Conservation (phyloP, 495 filamentous ascomycete genomes). For the Darksidea phi region DNA sequence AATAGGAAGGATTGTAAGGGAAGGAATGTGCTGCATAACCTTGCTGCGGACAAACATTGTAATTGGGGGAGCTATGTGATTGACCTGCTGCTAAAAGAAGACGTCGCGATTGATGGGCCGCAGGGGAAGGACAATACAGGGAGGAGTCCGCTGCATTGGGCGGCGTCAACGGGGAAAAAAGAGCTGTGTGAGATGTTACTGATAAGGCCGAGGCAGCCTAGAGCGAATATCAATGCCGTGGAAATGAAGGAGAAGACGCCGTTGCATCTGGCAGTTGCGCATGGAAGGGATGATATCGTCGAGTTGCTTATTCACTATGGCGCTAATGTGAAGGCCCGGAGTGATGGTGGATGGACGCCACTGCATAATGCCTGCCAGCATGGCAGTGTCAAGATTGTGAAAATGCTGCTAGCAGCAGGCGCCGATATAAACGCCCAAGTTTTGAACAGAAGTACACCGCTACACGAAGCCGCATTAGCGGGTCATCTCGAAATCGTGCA, state of each 20-base stretch:
- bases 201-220: constrained; percentile 44
- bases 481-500: constrained; percentile 36
- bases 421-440: constrained; percentile 53
- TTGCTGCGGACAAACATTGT: constrained; percentile 56
- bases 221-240: constrained; percentile 52
- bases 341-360: constrained; percentile 63
- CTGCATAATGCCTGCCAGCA: constrained; percentile 64
- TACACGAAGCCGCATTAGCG: constrained; percentile 36
- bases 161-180: constrained; percentile 60
- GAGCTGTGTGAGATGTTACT: constrained; percentile 57
- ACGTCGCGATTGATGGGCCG: constrained; percentile 46
- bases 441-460: constrained; percentile 36
- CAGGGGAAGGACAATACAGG: constrained; percentile 50
- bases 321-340: constrained; percentile 56
- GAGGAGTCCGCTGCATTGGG: constrained; percentile 63
- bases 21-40: constrained; percentile 54
- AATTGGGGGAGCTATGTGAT: constrained; percentile 56
- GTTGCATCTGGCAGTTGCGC: constrained; percentile 59
- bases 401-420: constrained; percentile 50
- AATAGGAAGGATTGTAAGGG: constrained; percentile 47
- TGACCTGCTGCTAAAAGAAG: constrained; percentile 46
- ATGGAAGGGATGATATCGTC: constrained; percentile 56
- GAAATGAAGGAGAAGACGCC: constrained; percentile 61
- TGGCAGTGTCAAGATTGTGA: constrained; percentile 52
- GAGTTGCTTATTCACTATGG: constrained; percentile 53